These are phyloP conservation scores for Sporopachydermia lactativora DNA, from an alignment of 805 yeast species.

Conservation along the genomic window DNA sequence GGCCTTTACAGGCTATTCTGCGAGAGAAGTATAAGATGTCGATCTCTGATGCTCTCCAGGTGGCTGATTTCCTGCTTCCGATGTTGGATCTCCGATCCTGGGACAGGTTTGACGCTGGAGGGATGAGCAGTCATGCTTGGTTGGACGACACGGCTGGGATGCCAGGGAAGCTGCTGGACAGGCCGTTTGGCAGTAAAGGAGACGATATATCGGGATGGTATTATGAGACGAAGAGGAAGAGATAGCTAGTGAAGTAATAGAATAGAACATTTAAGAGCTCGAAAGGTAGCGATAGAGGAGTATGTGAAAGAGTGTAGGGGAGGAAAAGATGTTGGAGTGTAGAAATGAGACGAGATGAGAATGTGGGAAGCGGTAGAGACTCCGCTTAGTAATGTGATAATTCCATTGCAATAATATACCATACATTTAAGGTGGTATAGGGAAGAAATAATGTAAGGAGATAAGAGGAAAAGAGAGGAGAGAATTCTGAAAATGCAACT, in stretches of 20 bases:
- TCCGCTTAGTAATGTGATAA: too few species aligned
- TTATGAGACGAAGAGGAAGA: conserved; percentile 32
- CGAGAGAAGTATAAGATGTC: conserved; percentile 73
- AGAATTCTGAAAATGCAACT: too few species aligned
- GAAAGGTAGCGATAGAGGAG: too few species aligned
- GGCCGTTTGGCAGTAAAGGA: conserved; percentile 71
- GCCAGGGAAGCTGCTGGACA: conserved; percentile 54
- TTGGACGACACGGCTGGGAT: conserved; percentile 57
- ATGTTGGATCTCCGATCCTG: conserved; percentile 75
- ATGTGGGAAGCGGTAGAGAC: too few species aligned
- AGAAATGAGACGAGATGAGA: too few species aligned
- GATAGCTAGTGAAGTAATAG: conserved; percentile 2
- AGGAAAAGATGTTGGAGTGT: too few species aligned
- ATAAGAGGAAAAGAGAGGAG: too few species aligned
- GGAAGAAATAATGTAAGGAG: too few species aligned
- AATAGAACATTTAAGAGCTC: neutral
- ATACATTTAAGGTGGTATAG: too few species aligned
- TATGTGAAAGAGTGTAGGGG: too few species aligned
- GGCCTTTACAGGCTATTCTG: conserved; percentile 77
- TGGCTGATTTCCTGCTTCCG: conserved; percentile 68
- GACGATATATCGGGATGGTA: conserved; percentile 90
- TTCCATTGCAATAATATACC: too few species aligned
- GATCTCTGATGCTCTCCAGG: conserved; percentile 51
- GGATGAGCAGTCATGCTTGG: conserved; percentile 85
- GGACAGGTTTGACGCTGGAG: conserved; percentile 88